Evolutionary conservation across 73 alveolate genomes (phyloP).

Genomic region (Symbiodinium natans): DNA sequence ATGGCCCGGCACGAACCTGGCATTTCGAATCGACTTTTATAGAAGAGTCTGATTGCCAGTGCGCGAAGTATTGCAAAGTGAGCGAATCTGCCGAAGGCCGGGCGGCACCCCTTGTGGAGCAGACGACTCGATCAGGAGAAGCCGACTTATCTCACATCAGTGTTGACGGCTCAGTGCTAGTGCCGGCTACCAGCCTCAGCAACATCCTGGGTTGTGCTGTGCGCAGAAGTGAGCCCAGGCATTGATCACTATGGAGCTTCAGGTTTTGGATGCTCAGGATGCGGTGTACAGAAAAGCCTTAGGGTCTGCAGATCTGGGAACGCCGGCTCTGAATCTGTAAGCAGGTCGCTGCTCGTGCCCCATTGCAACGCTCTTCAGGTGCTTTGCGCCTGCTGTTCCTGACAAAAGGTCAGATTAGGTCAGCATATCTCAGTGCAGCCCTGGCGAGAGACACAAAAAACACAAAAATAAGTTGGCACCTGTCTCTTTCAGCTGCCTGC

Average conservation of each 20-base stretch:
- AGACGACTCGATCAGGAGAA: constrained; percentile 72
- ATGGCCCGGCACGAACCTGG: not conserved
- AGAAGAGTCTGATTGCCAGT: too few relatives aligned
- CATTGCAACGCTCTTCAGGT: not conserved
- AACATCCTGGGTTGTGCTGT: not conserved
- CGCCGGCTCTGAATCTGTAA: not conserved
- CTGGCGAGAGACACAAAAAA: too few relatives aligned
- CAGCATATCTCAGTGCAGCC: too few relatives aligned
- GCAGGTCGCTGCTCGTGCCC: not conserved
- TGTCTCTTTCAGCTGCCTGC: too few relatives aligned
- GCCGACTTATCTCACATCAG: constrained; percentile 79
- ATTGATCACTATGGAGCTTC: constrained; percentile 67
- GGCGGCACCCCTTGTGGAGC: constrained; percentile 65
- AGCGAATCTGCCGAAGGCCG: not conserved
- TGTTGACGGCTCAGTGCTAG: not conserved
- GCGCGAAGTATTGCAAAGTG: too few relatives aligned
- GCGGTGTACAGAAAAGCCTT: constrained; percentile 82
- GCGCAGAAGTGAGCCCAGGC: not conserved
- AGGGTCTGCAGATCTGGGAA: not conserved
- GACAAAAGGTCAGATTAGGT: not conserved
- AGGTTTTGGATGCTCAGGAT: constrained; percentile 63
- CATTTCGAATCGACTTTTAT: too few relatives aligned
- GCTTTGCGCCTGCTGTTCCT: not conserved
- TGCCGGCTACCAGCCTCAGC: too few relatives aligned
- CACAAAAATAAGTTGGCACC: too few relatives aligned